Conservation (phyloP, 2,329 filamentous ascomycete species). For the Aspergillus sojae region DNA sequence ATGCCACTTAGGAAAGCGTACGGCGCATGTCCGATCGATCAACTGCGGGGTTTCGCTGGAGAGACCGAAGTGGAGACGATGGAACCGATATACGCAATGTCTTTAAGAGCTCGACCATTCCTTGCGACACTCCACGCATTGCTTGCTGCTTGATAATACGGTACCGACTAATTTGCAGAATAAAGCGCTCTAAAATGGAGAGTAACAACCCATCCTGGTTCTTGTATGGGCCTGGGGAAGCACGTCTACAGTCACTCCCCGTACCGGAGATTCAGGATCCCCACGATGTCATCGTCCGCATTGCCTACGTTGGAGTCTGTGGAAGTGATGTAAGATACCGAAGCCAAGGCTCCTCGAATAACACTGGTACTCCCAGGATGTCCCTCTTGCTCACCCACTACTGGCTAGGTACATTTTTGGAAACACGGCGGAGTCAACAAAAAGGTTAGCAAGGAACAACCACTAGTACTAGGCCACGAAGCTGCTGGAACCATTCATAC, state of each 20-base stretch:
- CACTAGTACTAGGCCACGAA: constrained; percentile 41
- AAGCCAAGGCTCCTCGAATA: not conserved
- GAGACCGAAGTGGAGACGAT: not conserved
- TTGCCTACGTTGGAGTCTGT: constrained; percentile 49
- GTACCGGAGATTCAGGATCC: constrained; percentile 39
- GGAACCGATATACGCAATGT: not conserved
- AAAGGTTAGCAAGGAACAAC: constrained; percentile 25
- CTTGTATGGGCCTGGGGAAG: constrained; percentile 43
- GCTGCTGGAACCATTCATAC: constrained; percentile 34
- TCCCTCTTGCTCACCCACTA: not conserved
- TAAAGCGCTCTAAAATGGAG: not conserved
- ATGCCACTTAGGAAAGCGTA: not conserved
- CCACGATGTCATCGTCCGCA: constrained; percentile 47
- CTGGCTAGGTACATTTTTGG: constrained; percentile 43
- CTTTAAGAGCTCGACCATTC: not conserved
- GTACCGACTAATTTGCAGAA: not conserved
- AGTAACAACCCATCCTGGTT: constrained; percentile 44
- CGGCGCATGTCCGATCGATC: not conserved
- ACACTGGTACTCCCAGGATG: not conserved
- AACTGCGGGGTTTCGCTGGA: not conserved
- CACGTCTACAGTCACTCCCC: constrained; percentile 41
- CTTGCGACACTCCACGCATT: not conserved
- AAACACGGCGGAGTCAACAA: constrained; percentile 39
- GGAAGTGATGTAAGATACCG: constrained; percentile 38
- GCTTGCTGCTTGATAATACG: not conserved